Percentiles rank a stretch among this genome's conserved stretches.
Evolutionary conservation across 805 yeast species (phyloP).

Genomic region (Clavispora fructus): DNA sequence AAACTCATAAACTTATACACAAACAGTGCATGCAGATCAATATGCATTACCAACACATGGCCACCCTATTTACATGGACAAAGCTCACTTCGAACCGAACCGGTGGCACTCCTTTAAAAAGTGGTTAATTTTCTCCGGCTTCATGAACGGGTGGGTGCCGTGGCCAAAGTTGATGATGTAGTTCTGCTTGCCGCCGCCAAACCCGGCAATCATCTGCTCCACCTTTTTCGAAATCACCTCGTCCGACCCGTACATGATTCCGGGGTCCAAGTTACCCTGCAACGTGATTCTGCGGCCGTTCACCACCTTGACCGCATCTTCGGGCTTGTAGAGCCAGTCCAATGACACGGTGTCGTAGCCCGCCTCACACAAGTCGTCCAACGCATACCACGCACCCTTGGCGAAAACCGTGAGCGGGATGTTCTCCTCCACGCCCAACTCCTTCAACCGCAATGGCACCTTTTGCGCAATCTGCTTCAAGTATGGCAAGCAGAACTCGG

Average conservation of each 20-base stretch:
- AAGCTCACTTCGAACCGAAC: conserved; percentile 47
- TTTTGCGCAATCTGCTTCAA: conserved; percentile 66
- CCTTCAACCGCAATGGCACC: conserved; percentile 64
- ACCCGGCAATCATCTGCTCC: conserved; percentile 81
- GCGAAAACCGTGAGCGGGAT: conserved; percentile 90
- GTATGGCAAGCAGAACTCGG: conserved; percentile 85
- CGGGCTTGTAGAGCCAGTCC: conserved; percentile 88
- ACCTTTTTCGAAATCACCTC: conserved; percentile 78
- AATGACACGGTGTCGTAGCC: conserved; percentile 87
- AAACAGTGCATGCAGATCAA: too few species aligned
- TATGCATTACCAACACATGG: too few species aligned
- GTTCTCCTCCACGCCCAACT: conserved; percentile 62
- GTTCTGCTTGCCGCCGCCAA: conserved; percentile 89
- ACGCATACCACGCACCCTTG: conserved; percentile 96
- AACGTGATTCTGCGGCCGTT: conserved; percentile 70
- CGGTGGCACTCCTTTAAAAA: conserved; percentile 87
- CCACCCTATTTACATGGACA: too few species aligned
- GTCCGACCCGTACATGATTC: conserved; percentile 84
- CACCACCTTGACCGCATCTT: conserved; percentile 71
- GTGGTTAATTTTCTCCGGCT: conserved; percentile 80
- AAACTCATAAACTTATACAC: too few species aligned
- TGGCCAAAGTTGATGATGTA: conserved; percentile 96
- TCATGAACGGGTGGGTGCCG: conserved; percentile 97
- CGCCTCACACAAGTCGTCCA: conserved; percentile 73
- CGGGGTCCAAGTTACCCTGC: conserved; percentile 97